A percentile compares a stretch with the other conserved stretches of the same genome.
phyloP scores from a whole-genome alignment of 139 green algal species.

The Helicosporidium sp. region DNA sequence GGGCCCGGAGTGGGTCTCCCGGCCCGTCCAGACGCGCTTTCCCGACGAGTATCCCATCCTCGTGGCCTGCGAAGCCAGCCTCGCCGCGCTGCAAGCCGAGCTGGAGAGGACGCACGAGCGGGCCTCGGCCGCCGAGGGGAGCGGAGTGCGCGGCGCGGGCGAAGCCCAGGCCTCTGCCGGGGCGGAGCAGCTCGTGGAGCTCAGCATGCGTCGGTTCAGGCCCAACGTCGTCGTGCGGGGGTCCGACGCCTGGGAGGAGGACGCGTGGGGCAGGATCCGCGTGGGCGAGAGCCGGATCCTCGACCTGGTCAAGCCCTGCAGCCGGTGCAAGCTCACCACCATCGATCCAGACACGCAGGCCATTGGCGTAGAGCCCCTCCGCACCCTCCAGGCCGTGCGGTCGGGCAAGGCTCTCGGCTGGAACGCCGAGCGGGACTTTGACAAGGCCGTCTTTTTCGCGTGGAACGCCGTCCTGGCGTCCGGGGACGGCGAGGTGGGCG shows the following conservation, averaged over 20 bases:
- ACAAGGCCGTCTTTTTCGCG: constrained; percentile 26
- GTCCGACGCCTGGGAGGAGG: constrained; percentile 23
- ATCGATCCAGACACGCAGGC: constrained; percentile 43
- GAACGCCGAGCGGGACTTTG: constrained; percentile 6
- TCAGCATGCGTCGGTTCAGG: constrained; percentile 57
- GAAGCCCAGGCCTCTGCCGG: no score
- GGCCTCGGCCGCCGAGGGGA: no score
- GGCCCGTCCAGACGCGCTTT: constrained; percentile 27
- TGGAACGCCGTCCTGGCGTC: constrained; percentile 8
- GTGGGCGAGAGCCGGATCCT: constrained; percentile 16
- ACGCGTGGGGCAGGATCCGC: constrained; percentile 27
- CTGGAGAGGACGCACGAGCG: no score
- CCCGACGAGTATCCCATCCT: constrained; percentile 44
- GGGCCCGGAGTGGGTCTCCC: constrained; percentile 19
- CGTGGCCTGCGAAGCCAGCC: constrained; percentile 23
- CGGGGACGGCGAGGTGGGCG: no score
- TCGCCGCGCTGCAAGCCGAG: constrained; percentile 31
- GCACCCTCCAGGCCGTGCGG: constrained; percentile 21
- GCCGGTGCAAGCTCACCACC: constrained; percentile 42
- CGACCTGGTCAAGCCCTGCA: constrained; percentile 42
- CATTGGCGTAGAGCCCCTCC: constrained; percentile 35
- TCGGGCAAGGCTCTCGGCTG: constrained; percentile 23
- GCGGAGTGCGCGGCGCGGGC: no score
- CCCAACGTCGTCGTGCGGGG: constrained; percentile 49
- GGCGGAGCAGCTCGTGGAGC: constrained; percentile 8